These are phyloP conservation scores for Phytophthora crassamura DNA, from an alignment of 352 stramenopile species.

Conservation along the genomic window DNA sequence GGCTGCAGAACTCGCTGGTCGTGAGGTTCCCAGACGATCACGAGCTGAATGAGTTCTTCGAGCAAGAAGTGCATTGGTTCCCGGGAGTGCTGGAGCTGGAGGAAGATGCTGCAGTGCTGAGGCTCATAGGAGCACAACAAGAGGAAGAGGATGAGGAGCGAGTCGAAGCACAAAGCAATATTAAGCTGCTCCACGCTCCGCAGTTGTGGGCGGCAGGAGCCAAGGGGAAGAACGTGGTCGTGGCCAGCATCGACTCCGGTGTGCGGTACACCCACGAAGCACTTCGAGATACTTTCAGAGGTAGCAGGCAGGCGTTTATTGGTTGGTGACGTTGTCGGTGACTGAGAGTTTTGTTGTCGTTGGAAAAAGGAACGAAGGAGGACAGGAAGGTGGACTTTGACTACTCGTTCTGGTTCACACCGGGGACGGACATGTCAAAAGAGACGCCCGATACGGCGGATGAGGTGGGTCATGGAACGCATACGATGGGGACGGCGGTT, in stretches of 20 bases:
- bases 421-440: slow-evolving; percentile 55
- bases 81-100: slow-evolving; percentile 56
- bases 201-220: slow-evolving; percentile 52
- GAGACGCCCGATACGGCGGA: slow-evolving; percentile 73
- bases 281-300: slow-evolving; percentile 55
- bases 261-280: slow-evolving; percentile 75
- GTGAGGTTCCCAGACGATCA: slow-evolving; percentile 27
- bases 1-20: slow-evolving; percentile 70
- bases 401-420: slow-evolving; percentile 77
- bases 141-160: slow-evolving; percentile 11
- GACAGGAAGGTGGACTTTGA: slow-evolving; percentile 52
- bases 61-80: slow-evolving; percentile 34
- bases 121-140: slow-evolving; percentile 24
- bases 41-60: slow-evolving; percentile 26
- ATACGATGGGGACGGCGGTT: slow-evolving; percentile 70
- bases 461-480: slow-evolving; percentile 71
- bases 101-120: slow-evolving; percentile 36
- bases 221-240: slow-evolving; percentile 50
- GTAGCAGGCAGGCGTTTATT: slow-evolving; percentile 11
- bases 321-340: not conserved
- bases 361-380: slow-evolving; percentile 28
- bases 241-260: slow-evolving; percentile 78
- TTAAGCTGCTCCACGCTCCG: slow-evolving; percentile 56
- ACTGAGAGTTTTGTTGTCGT: slow-evolving; percentile 4
- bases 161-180: slow-evolving; percentile 44